phyloP scores from a whole-genome alignment of 1,284 basidiomycete genomes.

The Moniliophthora roreri region DNA sequence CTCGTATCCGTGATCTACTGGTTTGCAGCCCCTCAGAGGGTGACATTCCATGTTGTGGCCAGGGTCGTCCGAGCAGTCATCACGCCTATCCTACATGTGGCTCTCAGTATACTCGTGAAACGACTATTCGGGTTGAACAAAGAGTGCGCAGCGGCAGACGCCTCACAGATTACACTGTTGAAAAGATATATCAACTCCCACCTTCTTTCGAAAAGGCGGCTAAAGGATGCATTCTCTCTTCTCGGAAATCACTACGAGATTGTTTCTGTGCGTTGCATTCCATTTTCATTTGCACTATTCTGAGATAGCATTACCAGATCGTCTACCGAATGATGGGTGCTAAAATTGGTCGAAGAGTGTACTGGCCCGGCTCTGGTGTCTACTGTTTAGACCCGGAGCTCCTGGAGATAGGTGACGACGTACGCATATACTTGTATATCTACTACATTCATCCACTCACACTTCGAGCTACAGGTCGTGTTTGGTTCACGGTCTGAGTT shows the following conservation, averaged over 20 bases:
- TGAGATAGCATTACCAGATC: conserved; percentile 21
- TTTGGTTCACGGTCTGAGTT: conserved; percentile 47
- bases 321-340: conserved; percentile 45
- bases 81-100: conserved; percentile 37
- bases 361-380: conserved; percentile 47
- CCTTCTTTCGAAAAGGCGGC: conserved; percentile 33
- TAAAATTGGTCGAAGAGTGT: conserved; percentile 44
- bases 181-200: conserved; percentile 38
- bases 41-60: conserved; percentile 38
- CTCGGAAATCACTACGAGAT: conserved; percentile 44
- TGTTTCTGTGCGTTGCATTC: conserved; percentile 31
- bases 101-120: conserved; percentile 40
- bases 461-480: conserved; percentile 26
- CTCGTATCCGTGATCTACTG: conserved; percentile 42
- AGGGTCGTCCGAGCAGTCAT: conserved; percentile 36
- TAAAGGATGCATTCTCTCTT: conserved; percentile 38
- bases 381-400: conserved; percentile 46
- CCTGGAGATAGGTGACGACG: conserved; percentile 45
- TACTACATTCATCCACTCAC: background rate
- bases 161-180: conserved; percentile 32
- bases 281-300: background rate
- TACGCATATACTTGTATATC: background rate
- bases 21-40: conserved; percentile 40
- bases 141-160: conserved; percentile 24
- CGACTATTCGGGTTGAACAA: conserved; percentile 39